Evolutionary conservation across 345 rosid species (phyloP).

Genomic region (Populus davidiana): DNA sequence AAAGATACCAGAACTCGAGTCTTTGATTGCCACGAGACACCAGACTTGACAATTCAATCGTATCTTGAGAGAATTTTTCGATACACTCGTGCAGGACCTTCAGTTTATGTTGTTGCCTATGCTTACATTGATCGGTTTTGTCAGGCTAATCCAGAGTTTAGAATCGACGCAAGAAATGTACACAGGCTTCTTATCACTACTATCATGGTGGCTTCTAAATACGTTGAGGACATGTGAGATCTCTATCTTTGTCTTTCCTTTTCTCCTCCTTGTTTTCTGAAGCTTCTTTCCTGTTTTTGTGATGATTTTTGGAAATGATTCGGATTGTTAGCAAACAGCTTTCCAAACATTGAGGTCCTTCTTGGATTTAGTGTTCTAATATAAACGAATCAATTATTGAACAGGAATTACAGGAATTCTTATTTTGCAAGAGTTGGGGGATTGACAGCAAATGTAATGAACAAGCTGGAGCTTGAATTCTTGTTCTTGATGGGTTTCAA

Average conservation of each 20-base stretch:
- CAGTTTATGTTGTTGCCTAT: conserved; percentile 83
- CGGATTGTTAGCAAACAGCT: neutral
- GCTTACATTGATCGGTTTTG: conserved; percentile 87
- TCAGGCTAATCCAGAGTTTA: conserved; percentile 64
- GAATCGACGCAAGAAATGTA: conserved; percentile 63
- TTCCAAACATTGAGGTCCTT: neutral
- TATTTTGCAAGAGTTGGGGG: conserved; percentile 87
- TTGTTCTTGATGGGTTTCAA: conserved; percentile 87
- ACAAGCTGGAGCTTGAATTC: conserved; percentile 72
- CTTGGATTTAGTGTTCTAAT: neutral
- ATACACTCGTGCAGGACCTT: conserved; percentile 78
- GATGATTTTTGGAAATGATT: neutral
- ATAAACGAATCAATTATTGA: neutral
- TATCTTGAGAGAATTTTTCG: conserved; percentile 82
- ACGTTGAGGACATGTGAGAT: conserved; percentile 90
- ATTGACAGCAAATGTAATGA: conserved; percentile 58
- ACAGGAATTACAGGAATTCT: conserved; percentile 81
- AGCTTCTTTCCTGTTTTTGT: neutral
- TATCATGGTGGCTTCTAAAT: conserved; percentile 88
- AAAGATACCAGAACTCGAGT: conserved; percentile 40
- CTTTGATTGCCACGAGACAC: conserved; percentile 68
- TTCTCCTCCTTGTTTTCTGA: neutral
- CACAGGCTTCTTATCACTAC: conserved; percentile 79
- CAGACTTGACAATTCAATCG: conserved; percentile 78
- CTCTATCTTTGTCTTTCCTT: neutral